Conservation (phyloP, 1,284 basidiomycete genomes). For the Nidula niveotomentosa region DNA sequence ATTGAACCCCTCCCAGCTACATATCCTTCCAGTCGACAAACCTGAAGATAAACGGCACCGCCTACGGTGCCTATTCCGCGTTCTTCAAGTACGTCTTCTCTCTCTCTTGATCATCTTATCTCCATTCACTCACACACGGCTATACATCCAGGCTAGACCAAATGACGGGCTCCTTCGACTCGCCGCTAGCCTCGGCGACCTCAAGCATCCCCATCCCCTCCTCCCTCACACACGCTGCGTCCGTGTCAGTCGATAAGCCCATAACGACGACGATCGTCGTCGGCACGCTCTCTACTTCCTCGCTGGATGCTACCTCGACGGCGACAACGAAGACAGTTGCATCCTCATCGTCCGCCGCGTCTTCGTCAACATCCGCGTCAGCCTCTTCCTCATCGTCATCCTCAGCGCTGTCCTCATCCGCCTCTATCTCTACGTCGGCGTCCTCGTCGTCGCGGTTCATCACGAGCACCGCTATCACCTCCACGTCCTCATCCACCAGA, state of each 20-base stretch:
- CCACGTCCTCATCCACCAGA: background rate
- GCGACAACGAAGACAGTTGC: constrained; percentile 12
- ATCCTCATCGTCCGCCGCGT: background rate
- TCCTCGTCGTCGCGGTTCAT: background rate
- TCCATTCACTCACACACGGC: constrained; percentile 1
- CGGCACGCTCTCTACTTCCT: constrained; percentile 23
- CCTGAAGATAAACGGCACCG: constrained; percentile 27
- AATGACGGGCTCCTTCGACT: constrained; percentile 58
- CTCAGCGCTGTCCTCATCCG: background rate
- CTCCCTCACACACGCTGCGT: constrained; percentile 25
- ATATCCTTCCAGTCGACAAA: constrained; percentile 52
- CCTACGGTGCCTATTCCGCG: constrained; percentile 50
- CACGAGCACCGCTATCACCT: background rate
- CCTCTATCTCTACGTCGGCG: background rate
- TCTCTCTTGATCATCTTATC: background rate
- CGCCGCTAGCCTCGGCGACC: constrained; percentile 47
- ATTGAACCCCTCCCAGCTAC: constrained; percentile 39
- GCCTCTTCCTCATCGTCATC: constrained; percentile 7
- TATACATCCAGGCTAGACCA: constrained; percentile 39
- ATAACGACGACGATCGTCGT: constrained; percentile 32
- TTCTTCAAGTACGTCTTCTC: constrained; percentile 47
- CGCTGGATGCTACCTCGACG: no score
- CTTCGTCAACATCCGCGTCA: constrained; percentile 1
- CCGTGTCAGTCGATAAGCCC: constrained; percentile 13
- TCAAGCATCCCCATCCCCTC: constrained; percentile 46